phyloP scores from a whole-genome alignment of 2,329 filamentous ascomycete species.

The Xylariaceae sp. region DNA sequence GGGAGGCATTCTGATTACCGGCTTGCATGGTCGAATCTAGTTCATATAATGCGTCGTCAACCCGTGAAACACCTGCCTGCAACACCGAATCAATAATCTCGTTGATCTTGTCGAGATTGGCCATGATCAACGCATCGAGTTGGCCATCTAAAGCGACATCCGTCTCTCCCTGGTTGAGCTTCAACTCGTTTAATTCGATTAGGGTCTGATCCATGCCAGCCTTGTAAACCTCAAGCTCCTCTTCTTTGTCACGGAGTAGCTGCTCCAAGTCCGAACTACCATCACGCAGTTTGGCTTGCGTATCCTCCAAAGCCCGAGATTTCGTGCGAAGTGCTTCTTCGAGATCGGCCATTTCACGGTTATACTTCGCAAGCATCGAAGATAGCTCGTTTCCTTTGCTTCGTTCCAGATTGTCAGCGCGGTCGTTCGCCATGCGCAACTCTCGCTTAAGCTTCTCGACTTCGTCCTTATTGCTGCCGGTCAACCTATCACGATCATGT shows the following conservation, averaged over 20 bases:
- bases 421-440: conserved; percentile 84
- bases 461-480: conserved; percentile 85
- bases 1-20: conserved; percentile 95
- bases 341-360: conserved; percentile 92
- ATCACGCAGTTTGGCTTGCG: conserved; percentile 71
- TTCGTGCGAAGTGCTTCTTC: conserved; percentile 90
- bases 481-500: conserved; percentile 86
- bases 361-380: conserved; percentile 90
- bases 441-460: conserved; percentile 92
- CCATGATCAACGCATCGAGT: conserved; percentile 81
- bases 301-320: conserved; percentile 78
- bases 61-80: conserved; percentile 85
- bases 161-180: conserved; percentile 66
- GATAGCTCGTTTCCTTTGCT: conserved; percentile 94
- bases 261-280: conserved; percentile 82
- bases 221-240: conserved; percentile 97
- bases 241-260: conserved; percentile 86
- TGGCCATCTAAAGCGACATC: conserved; percentile 83
- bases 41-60: conserved; percentile 96
- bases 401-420: conserved; percentile 85
- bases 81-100: conserved; percentile 96
- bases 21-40: conserved; percentile 97
- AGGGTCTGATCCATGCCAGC: conserved; percentile 96
- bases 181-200: conserved; percentile 85
- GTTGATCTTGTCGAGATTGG: conserved; percentile 89